A percentile compares a stretch with the other conserved stretches of the same genome.
These are phyloP conservation scores for Amoebophrya sp. DNA, from an alignment of 169 alveolate genomes.

Conservation along the genomic window DNA sequence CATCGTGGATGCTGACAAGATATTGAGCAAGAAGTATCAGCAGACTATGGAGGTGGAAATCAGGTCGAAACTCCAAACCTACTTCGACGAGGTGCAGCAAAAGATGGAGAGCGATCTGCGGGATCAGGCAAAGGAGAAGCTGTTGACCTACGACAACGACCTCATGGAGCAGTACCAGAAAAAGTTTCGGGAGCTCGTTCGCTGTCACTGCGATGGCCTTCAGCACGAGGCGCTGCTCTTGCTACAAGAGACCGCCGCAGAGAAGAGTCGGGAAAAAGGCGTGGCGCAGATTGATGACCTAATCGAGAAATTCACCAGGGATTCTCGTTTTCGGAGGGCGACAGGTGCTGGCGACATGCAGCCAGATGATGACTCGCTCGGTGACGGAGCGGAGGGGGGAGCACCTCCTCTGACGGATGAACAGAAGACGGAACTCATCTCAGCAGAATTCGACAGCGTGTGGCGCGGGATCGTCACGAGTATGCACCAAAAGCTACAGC, in stretches of 20 bases:
- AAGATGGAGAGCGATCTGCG: neutral
- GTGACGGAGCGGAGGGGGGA: neutral
- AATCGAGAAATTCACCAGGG: neutral
- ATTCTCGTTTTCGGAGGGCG: neutral
- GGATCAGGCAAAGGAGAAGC: neutral
- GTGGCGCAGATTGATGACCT: neutral
- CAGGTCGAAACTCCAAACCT: neutral
- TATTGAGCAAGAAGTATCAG: neutral
- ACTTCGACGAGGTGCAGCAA: neutral
- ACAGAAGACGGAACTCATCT: neutral
- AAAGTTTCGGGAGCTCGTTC: neutral
- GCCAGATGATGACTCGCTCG: neutral
- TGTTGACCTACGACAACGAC: neutral
- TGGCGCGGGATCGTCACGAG: neutral
- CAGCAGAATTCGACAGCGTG: neutral
- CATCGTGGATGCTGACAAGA: neutral
- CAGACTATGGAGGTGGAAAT: neutral
- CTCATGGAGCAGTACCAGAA: neutral
- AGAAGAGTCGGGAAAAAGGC: neutral
- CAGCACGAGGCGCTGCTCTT: neutral
- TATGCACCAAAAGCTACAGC: neutral
- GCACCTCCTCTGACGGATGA: neutral
- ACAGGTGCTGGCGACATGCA: neutral
- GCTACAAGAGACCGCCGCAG: neutral
- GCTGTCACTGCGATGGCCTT: neutral